Base-by-base conservation (phyloP, 1,139 yeast species). In the Taiozyma sp. region DNA sequence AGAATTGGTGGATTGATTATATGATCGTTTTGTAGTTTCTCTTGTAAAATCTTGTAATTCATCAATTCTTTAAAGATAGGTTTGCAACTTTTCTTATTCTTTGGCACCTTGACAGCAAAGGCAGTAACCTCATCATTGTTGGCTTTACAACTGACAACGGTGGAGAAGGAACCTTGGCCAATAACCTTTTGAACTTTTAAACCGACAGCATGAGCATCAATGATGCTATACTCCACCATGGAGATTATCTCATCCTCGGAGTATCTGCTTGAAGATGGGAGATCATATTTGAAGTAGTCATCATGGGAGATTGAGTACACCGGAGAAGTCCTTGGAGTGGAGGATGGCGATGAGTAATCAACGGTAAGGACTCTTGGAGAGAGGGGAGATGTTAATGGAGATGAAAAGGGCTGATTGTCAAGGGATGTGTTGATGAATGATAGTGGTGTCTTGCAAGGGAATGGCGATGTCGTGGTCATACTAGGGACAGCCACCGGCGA, bases 61-160 rank as follows among this genome's bases (percentile, higher is more conserved):
- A 58, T 42, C 24, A 67, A 56, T 50, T 70, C 74, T 46, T 58
- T 61, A 51, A 65, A 60, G 10, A 70, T 59, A 40, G 55, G 52
- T 44, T 60, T 62, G n/a, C 60, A 59, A 42, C 62, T 62, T 35
- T 56, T 63, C 13, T 52, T 49, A 6, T 62, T 59, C 2, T 51
- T 54, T 4, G 74, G 73, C 5, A 70, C 61, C 52, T 70, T 70
- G 2, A 68, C 52, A 3, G 72, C 72, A 37, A 63, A 56, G 1
- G 11, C 13, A 2, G 43, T 22, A 2, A 1, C n/a, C 9, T 50
- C 44, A 42, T 13, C 37, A 22, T 10, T 46, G 41, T 34, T 51
- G 19, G 34, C 50, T 53, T 8, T 42, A 16, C 47, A 35, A 7
- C 26, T 47, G 29, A 60, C 60, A 13, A 68, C 71, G 40, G 60